A percentile compares a stretch with the other conserved stretches of the same genome.
Conservation (phyloP, 2,329 filamentous ascomycete species). For the Didymella lethalis region DNA sequence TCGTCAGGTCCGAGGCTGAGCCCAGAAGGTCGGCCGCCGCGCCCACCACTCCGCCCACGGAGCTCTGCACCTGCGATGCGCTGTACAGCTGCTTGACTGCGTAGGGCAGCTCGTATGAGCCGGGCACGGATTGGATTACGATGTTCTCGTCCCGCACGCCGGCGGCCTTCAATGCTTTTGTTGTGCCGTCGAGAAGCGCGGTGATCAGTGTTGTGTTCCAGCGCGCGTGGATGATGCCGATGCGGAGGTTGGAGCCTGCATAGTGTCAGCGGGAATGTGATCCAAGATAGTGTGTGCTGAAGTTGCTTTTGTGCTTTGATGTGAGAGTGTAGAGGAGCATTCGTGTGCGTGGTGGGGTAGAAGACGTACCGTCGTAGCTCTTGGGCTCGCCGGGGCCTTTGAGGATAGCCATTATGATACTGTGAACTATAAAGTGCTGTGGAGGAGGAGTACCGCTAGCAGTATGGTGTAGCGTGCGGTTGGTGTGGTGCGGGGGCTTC, state of each 20-base stretch:
- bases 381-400: slow-evolving; percentile 70
- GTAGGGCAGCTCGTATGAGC: slow-evolving; percentile 92
- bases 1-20: slow-evolving; percentile 67
- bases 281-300: neutral
- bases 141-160: slow-evolving; percentile 92
- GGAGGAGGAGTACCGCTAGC: slow-evolving; percentile 11
- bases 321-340: neutral
- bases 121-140: slow-evolving; percentile 86
- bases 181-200: slow-evolving; percentile 80
- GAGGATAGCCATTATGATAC: slow-evolving; percentile 58
- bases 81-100: slow-evolving; percentile 88
- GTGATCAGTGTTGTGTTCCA: slow-evolving; percentile 94
- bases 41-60: slow-evolving; percentile 64
- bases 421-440: slow-evolving; percentile 7
- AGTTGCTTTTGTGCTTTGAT: neutral
- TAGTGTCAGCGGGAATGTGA: slow-evolving; percentile 11
- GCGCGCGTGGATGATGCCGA: slow-evolving; percentile 94
- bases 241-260: slow-evolving; percentile 70
- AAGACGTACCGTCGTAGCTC: slow-evolving; percentile 62
- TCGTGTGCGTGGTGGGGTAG: slow-evolving; percentile 11
- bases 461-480: slow-evolving; percentile 2
- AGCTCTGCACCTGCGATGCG: slow-evolving; percentile 82
- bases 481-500: slow-evolving; percentile 18
- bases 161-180: slow-evolving; percentile 75
- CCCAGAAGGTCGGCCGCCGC: slow-evolving; percentile 80